These are phyloP conservation scores for Datura wrightii DNA, from an alignment of 257 asterid genomes.

Conservation along the genomic window DNA sequence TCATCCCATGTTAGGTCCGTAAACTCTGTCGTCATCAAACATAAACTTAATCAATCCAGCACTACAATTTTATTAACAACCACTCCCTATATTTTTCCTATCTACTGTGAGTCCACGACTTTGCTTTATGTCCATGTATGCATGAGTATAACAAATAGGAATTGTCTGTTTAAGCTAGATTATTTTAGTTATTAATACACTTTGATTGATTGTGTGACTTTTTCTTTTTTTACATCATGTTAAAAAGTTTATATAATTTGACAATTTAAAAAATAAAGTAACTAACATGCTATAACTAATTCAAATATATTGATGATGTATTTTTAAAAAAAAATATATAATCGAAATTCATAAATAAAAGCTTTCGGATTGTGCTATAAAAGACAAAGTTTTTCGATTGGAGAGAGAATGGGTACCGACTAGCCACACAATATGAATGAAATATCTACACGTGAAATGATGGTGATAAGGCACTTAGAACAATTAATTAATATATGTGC, in stretches of 20 bases:
- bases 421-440: neutral
- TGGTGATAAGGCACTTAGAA: neutral
- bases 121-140: neutral
- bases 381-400: neutral
- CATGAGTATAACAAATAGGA: neutral
- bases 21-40: conserved; percentile 61
- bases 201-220: neutral
- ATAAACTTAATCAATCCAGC: neutral
- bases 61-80: neutral
- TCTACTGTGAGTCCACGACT: neutral
- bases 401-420: neutral
- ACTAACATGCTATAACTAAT: neutral
- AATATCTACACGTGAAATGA: neutral
- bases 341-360: neutral
- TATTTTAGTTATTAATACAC: neutral
- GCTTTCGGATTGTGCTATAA: neutral
- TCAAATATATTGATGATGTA: neutral
- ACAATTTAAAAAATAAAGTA: no score
- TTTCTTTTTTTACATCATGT: neutral
- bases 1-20: conserved; percentile 97
- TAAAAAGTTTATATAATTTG: neutral
- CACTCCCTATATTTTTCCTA: neutral
- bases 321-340: no score
- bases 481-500: neutral
- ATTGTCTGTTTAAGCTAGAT: no score